Percentiles rank a stretch among this genome's conserved stretches.
Conservation (phyloP, 257 asterid genomes). For the Plantago ovata region DNA sequence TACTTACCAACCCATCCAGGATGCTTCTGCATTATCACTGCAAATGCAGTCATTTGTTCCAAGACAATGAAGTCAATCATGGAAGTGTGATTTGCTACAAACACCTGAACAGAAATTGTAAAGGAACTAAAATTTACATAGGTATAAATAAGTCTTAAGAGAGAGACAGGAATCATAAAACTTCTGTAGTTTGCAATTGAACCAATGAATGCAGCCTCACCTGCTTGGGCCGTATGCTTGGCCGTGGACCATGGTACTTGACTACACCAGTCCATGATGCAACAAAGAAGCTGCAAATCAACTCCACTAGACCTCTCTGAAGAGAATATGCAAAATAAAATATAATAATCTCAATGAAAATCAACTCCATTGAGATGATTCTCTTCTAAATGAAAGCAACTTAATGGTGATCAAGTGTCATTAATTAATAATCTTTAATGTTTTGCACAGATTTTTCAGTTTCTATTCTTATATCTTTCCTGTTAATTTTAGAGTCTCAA, state of each 20-base stretch:
- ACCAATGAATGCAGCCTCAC: constrained; percentile 32
- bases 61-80: constrained; percentile 95
- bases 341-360: constrained; percentile 17
- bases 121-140: constrained; percentile 6
- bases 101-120: constrained; percentile 56
- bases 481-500: no score
- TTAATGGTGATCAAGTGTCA: no score
- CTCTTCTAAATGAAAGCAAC: constrained; percentile 5
- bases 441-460: neutral
- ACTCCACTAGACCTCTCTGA: constrained; percentile 89
- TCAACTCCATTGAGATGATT: constrained; percentile 5
- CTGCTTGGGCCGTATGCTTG: constrained; percentile 97
- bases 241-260: constrained; percentile 98
- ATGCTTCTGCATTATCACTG: constrained; percentile 99
- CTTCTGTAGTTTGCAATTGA: constrained; percentile 3
- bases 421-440: no score
- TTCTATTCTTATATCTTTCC: no score
- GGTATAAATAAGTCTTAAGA: neutral
- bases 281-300: constrained; percentile 94
- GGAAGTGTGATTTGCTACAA: constrained; percentile 98
- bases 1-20: constrained; percentile 99
- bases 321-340: constrained; percentile 23
- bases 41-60: constrained; percentile 99
- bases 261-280: constrained; percentile 99
- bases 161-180: constrained; percentile 10